Base-by-base conservation (phyloP, 2,329 filamentous ascomycete species). In the Talaromyces sp. region DNA sequence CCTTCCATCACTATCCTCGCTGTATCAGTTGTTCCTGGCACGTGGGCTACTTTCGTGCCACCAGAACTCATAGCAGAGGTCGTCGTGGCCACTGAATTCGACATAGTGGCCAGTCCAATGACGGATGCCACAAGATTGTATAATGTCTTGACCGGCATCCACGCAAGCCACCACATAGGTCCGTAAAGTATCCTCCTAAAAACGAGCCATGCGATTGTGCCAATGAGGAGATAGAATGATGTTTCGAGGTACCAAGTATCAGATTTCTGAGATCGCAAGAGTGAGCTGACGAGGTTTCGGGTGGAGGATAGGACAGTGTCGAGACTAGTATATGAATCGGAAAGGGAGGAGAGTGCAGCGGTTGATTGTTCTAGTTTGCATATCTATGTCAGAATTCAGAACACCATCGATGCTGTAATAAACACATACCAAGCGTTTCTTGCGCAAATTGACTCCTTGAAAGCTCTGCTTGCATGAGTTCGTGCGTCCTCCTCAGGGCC, bases 161-260 rank as follows among this genome's bases (percentile, higher is more conserved):
- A 93, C 25, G 97, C 76, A 23, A 98, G 81, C 90, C 92, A 95
- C 88, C 91, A 96, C 63, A 91, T 76, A 1, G 95, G 95, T 0
- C 95, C 93, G 79, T 96, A 99, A 7, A 99, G 72, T 44, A 93
- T 81, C 50, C 95, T 82, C 31, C 95, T 82, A 71, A 96, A 97
- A 6, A 96, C 73, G 7, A 99, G 83, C 95, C 95, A 99, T 33
- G 81, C 82, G 46, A 93, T 86, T 1, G 92, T 97, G 5, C 79
- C 84, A 23, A 89, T 71, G 16, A 98, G 83, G 69, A 97, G 83
- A 73, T 93, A 96, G 67, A 98, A 87, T 1, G 93, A 87, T 40
- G 91, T 96, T 77, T 95, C 90, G 37, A 99, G 84, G 74, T 99
- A 99, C 95, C 95, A 99, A 2, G 93, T 97, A 73, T 99, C 95